phyloP scores from a whole-genome alignment of 2,329 filamentous ascomycete species.

The Fusarium domesticum region DNA sequence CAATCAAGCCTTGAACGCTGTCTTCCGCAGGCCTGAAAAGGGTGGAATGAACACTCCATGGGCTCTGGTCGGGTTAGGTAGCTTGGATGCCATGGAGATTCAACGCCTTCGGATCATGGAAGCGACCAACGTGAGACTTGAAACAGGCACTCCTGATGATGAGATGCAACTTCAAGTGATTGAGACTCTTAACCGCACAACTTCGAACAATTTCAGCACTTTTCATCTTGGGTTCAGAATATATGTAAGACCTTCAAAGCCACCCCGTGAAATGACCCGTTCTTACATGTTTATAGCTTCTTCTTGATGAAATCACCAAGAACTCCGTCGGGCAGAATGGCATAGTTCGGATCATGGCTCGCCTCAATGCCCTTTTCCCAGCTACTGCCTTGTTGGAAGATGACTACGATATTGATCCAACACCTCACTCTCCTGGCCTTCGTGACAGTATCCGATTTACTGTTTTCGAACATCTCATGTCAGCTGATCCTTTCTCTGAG shows the following conservation, averaged over 20 bases:
- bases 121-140: slow-evolving; percentile 19
- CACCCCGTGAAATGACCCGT: background rate
- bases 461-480: slow-evolving; percentile 36
- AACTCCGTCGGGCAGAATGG: slow-evolving; percentile 9
- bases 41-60: slow-evolving; percentile 28
- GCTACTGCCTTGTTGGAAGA: slow-evolving; percentile 21
- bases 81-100: slow-evolving; percentile 34
- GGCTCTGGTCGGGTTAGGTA: slow-evolving; percentile 32
- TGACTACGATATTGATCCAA: slow-evolving; percentile 25
- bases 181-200: slow-evolving; percentile 31
- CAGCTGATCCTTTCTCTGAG: slow-evolving; percentile 17
- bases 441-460: slow-evolving; percentile 36
- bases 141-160: slow-evolving; percentile 5
- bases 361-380: slow-evolving; percentile 37
- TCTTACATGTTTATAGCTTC: slow-evolving; percentile 21
- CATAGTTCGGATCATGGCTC: slow-evolving; percentile 31
- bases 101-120: slow-evolving; percentile 31
- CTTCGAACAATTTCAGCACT: slow-evolving; percentile 29
- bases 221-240: slow-evolving; percentile 35
- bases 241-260: slow-evolving; percentile 26
- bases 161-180: slow-evolving; percentile 21
- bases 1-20: slow-evolving; percentile 18
- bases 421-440: slow-evolving; percentile 32
- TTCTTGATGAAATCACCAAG: slow-evolving; percentile 25
- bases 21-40: slow-evolving; percentile 29